Evolutionary conservation across 2,329 filamentous ascomycete genomes (phyloP), one percentile per base, ranked within the genome.

Genomic region (Neonectria punicea): DNA sequence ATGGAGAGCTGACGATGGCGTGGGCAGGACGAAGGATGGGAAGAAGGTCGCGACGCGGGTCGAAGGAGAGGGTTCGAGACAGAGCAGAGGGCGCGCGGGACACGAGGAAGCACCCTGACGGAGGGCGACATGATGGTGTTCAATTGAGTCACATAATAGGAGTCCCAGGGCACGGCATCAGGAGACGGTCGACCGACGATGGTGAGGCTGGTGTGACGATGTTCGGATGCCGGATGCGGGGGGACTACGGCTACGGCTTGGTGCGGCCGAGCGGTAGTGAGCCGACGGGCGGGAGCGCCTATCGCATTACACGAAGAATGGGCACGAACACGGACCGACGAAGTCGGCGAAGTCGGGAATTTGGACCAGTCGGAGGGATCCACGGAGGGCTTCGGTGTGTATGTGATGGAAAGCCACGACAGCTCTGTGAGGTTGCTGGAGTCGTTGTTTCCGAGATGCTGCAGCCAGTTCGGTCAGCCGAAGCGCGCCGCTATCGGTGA

Each of bases 1-100:
- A 73, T 64, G 13, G 71, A 76, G n/a, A 76, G 70, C 43, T 64
- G 63, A 49, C 76, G 75, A 46, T 63, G 63, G 65, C 50, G 68
- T 53, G 14, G 36, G 16, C 14, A 39, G 6, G 16, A 39, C 14
- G n/a, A 43, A 43, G 53, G 55, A 20, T 57, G 58, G 43, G 58
- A 57, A 30, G 41, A 16, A n/a, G 49, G 57, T 49, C 53, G 54
- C 36, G 54, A 34, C 18, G 57, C 36, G 18, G 54, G 53, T 60
- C 47, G 67, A 32, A 61, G 16, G 18, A 58, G 47, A 44, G 59
- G 56, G 53, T 44, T 62, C 32, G 68, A 66, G 22, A 59, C 56
- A 39, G 59, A 56, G 43, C 64, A 64, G 28, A 69, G 43, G 41
- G 63, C 62, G 34, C 68, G 59, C 46, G 62, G 67, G 50, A 65